A percentile compares a stretch with the other conserved stretches of the same genome.
Evolutionary conservation across 2,329 filamentous ascomycete genomes (phyloP).

Genomic region (Pestalotiopsis sp.): DNA sequence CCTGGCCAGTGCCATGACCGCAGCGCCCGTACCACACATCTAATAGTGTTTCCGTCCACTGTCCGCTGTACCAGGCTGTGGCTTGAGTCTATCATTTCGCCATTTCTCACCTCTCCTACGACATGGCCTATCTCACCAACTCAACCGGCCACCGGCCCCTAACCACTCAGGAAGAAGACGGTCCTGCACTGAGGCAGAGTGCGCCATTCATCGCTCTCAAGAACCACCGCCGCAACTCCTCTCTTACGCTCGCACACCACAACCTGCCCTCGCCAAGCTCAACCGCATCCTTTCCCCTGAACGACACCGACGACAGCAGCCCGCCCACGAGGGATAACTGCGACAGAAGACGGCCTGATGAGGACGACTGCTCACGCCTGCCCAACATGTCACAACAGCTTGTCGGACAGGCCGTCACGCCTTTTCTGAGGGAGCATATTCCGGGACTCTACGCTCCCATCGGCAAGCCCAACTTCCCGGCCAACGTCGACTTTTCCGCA

Average conservation of each 20-base stretch:
- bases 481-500: constrained; percentile 34
- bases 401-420: constrained; percentile 77
- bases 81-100: constrained; percentile 8
- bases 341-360: constrained; percentile 52
- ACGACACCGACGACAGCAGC: constrained; percentile 20
- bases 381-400: constrained; percentile 66
- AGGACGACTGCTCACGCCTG: constrained; percentile 51
- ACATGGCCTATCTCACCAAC: constrained; percentile 22
- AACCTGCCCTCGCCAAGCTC: constrained; percentile 14
- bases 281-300: constrained; percentile 16
- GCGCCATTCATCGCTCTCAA: neutral
- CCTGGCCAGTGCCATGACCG: constrained; percentile 13
- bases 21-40: neutral
- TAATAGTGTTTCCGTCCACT: neutral
- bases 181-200: constrained; percentile 22
- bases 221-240: constrained; percentile 6
- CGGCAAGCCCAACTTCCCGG: constrained; percentile 56
- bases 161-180: constrained; percentile 26
- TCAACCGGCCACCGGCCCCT: constrained; percentile 17
- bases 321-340: constrained; percentile 46
- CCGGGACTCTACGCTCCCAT: constrained; percentile 85
- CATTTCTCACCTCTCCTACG: constrained; percentile 5
- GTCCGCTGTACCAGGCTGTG: neutral
- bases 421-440: constrained; percentile 90
- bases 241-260: neutral